These are phyloP conservation scores for Pharus latifolius DNA, from an alignment of 176 grass and related monocot species.

Conservation along the genomic window DNA sequence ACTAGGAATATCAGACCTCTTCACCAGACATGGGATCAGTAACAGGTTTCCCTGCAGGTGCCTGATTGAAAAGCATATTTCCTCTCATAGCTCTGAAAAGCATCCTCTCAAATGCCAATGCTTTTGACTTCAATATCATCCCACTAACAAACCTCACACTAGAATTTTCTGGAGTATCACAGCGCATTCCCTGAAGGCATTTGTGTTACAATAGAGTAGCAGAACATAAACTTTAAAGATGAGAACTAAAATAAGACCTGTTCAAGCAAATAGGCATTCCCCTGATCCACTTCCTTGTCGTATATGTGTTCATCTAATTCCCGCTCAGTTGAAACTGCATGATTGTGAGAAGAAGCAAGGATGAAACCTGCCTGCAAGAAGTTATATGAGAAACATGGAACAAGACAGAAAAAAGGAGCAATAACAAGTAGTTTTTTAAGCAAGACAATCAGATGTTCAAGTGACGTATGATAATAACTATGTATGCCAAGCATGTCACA, in stretches of 20 bases:
- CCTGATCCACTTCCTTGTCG: slow-evolving; percentile 42
- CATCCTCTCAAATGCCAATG: slow-evolving; percentile 94
- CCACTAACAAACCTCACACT: slow-evolving; percentile 95
- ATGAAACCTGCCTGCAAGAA: slow-evolving; percentile 98
- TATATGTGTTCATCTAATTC: slow-evolving; percentile 92
- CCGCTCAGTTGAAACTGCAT: slow-evolving; percentile 55
- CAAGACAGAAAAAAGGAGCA: slow-evolving; percentile 3
- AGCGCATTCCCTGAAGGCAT: slow-evolving; percentile 45
- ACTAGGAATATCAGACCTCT: slow-evolving; percentile 57
- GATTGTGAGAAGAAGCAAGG: slow-evolving; percentile 90
- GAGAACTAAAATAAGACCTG: slow-evolving; percentile 46
- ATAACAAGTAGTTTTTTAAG: not conserved
- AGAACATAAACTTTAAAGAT: slow-evolving; percentile 11
- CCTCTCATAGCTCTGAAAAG: slow-evolving; percentile 95
- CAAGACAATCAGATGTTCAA: not conserved
- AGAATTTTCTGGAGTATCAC: slow-evolving; percentile 48
- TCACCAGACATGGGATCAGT: slow-evolving; percentile 87
- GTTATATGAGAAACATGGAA: slow-evolving; percentile 49
- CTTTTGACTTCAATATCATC: slow-evolving; percentile 85
- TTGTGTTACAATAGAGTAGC: slow-evolving; percentile 15
- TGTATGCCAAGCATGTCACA: not conserved
- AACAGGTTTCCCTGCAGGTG: slow-evolving; percentile 79
- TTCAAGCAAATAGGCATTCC: slow-evolving; percentile 74
- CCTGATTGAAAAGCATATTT: slow-evolving; percentile 97
- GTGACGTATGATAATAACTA: slow-evolving; percentile 9